Conservation (phyloP, 1,139 yeast species). For the Blastobotrys buckinghamii region DNA sequence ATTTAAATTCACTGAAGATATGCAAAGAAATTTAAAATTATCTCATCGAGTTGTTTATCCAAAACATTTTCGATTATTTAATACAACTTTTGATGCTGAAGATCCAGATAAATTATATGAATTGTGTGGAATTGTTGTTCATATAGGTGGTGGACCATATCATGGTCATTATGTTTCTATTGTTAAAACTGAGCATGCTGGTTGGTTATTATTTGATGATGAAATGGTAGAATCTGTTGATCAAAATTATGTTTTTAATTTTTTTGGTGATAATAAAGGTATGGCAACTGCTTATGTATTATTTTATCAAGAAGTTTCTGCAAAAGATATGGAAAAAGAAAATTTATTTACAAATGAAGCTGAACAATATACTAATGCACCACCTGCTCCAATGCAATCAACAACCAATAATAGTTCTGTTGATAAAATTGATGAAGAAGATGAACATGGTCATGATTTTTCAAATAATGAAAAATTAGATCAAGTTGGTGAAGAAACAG, state of each 20-base stretch:
- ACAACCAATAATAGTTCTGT: background rate
- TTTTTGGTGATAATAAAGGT: constrained; percentile 86
- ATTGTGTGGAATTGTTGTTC: constrained; percentile 80
- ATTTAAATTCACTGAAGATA: constrained; percentile 82
- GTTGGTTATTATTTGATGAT: constrained; percentile 93
- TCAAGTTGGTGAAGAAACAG: background rate
- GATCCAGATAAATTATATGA: constrained; percentile 62
- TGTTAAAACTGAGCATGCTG: constrained; percentile 69
- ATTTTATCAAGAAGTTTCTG: constrained; percentile 51
- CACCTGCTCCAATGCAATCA: constrained; percentile 4
- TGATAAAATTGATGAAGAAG: constrained; percentile 13
- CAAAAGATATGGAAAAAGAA: constrained; percentile 24
- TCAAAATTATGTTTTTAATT: constrained; percentile 75
- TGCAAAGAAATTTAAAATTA: constrained; percentile 76
- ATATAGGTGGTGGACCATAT: constrained; percentile 96
- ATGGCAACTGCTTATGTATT: constrained; percentile 88
- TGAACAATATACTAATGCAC: constrained; percentile 2
- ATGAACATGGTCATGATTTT: constrained; percentile 3
- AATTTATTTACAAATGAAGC: constrained; percentile 25
- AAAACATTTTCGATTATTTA: constrained; percentile 61
- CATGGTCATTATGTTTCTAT: constrained; percentile 94
- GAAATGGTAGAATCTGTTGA: constrained; percentile 89
- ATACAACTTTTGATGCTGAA: constrained; percentile 56
- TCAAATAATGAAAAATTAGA: background rate
- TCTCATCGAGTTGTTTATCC: constrained; percentile 86